Percentiles rank a stretch among this genome's conserved stretches.
Evolutionary conservation across 179 eudicot genomes (phyloP).

Genomic region (Carnegiea gigantea): DNA sequence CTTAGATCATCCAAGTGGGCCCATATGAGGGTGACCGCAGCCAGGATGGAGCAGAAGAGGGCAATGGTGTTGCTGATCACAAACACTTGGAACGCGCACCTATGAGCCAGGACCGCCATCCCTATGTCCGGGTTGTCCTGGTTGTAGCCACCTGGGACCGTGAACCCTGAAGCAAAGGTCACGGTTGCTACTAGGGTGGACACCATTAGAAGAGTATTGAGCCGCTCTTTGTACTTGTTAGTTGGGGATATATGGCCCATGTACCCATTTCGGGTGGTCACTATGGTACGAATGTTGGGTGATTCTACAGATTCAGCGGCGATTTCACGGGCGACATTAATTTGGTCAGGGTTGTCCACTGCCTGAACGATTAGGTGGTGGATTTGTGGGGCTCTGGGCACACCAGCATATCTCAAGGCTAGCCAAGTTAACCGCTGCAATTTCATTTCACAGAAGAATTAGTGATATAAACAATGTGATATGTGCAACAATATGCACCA

Average conservation of each 20-base stretch:
- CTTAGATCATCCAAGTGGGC: constrained; percentile 38
- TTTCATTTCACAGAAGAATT: neutral
- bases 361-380: neutral
- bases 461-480: neutral
- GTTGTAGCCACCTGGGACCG: constrained; percentile 42
- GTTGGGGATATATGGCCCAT: neutral
- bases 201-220: constrained; percentile 36
- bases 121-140: constrained; percentile 21
- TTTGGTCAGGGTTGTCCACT: no score
- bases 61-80: constrained; percentile 32
- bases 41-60: constrained; percentile 29
- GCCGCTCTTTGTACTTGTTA: constrained; percentile 31
- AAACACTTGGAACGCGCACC: constrained; percentile 28
- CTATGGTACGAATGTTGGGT: no score
- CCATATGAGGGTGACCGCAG: constrained; percentile 32
- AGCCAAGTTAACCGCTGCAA: constrained; percentile 43
- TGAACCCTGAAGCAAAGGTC: constrained; percentile 40
- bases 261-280: neutral
- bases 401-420: constrained; percentile 32
- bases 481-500: no score
- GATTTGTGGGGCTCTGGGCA: constrained; percentile 22
- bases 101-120: constrained; percentile 27
- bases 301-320: neutral
- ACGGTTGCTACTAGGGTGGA: constrained; percentile 39
- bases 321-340: no score